Evolutionary conservation across 768 basidiomycete species (phyloP).

Genomic region (Boletus sensibilis): DNA sequence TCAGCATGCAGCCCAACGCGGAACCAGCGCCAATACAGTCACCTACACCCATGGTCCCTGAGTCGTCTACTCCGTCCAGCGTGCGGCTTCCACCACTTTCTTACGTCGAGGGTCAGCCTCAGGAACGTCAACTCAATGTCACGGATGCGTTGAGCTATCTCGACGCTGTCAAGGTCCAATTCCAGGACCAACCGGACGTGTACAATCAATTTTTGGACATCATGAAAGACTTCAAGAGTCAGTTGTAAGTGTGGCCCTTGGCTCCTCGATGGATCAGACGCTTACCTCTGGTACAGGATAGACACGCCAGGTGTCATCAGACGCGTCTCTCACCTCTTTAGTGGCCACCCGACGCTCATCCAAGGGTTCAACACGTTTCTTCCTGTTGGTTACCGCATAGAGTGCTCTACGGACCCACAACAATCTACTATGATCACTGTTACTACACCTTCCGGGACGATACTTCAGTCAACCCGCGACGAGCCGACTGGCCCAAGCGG

Average conservation of each 20-base stretch:
- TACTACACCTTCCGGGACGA: constrained; percentile 70
- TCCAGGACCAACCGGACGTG: constrained; percentile 56
- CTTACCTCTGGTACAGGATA: constrained; percentile 53
- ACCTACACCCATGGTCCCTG: constrained; percentile 12
- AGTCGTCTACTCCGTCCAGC: constrained; percentile 5
- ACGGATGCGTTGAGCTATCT: constrained; percentile 62
- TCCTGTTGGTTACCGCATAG: constrained; percentile 91
- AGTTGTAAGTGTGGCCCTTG: constrained; percentile 39
- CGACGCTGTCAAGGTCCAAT: constrained; percentile 62
- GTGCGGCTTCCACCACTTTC: constrained; percentile 23
- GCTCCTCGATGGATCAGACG: not conserved
- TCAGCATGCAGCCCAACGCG: constrained; percentile 22
- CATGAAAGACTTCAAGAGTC: constrained; percentile 77
- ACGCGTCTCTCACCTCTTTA: constrained; percentile 91
- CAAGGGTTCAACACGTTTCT: constrained; percentile 99
- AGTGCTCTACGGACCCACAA: constrained; percentile 65
- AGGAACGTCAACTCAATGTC: constrained; percentile 54
- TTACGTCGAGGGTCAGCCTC: constrained; percentile 25
- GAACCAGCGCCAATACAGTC: constrained; percentile 12
- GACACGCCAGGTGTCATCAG: constrained; percentile 97
- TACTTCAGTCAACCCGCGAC: constrained; percentile 51
- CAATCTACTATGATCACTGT: constrained; percentile 70
- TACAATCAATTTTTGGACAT: constrained; percentile 66
- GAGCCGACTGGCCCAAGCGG: constrained; percentile 40
- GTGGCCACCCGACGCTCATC: constrained; percentile 85